Conservation (phyloP, 352 stramenopile genomes). For the Globisporangium sylvaticum region DNA sequence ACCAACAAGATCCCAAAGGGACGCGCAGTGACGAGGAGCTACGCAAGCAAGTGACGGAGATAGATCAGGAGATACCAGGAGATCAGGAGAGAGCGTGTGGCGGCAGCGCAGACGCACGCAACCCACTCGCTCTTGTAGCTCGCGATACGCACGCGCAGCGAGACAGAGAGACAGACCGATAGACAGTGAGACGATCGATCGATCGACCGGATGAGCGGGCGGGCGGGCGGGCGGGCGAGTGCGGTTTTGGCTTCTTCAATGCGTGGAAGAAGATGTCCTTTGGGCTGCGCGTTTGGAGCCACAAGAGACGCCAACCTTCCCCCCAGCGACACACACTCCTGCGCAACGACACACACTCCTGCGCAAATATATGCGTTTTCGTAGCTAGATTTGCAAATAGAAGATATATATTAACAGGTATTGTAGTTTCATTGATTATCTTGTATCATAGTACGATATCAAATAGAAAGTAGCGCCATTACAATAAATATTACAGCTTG, state of each 20-base stretch:
- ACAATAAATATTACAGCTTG: neutral
- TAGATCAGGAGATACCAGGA: no score
- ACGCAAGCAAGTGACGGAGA: neutral
- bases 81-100: neutral
- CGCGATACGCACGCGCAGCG: neutral
- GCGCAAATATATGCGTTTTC: slow-evolving; percentile 10
- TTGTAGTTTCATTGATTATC: neutral
- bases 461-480: neutral
- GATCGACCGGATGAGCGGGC: neutral
- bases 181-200: neutral
- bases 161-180: neutral
- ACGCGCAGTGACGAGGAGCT: slow-evolving; percentile 1
- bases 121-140: neutral
- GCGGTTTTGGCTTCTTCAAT: slow-evolving; percentile 9
- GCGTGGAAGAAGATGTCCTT: slow-evolving; percentile 9
- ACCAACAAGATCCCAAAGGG: slow-evolving; percentile 6
- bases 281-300: neutral
- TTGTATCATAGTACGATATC: neutral
- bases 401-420: neutral
- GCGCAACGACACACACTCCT: neutral
- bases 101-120: neutral
- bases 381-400: neutral
- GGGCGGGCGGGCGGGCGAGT: neutral
- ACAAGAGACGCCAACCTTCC: neutral
- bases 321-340: neutral